These are phyloP conservation scores for Malus hybrid DNA, from an alignment of 331 rosid species.

Conservation along the genomic window DNA sequence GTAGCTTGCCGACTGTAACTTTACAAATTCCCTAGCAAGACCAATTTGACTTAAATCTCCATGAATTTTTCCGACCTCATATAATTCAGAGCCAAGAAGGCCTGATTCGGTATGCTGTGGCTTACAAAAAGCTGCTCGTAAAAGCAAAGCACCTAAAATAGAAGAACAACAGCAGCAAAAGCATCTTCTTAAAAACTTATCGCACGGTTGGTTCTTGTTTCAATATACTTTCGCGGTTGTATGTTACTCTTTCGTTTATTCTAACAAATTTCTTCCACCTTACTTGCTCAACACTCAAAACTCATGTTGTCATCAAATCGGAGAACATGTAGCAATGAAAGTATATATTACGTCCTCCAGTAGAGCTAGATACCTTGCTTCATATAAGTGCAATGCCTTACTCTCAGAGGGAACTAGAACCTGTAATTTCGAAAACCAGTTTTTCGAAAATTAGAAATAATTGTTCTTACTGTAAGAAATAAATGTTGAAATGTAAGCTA, in stretches of 20 bases:
- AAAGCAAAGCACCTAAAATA: not conserved
- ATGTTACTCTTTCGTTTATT: not conserved
- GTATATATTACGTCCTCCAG: constrained; percentile 28
- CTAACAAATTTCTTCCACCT: not conserved
- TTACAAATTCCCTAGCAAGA: not conserved
- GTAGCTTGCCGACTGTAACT: not conserved
- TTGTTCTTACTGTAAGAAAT: not conserved
- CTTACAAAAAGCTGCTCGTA: not conserved
- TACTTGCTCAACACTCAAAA: not conserved
- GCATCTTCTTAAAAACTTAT: too few species aligned
- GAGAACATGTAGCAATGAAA: not conserved
- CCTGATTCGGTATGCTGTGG: not conserved
- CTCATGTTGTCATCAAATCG: not conserved
- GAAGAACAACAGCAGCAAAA: not conserved
- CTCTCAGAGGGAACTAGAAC: constrained; percentile 44
- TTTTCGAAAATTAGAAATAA: not conserved
- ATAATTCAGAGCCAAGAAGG: not conserved
- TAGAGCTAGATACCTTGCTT: constrained; percentile 43
- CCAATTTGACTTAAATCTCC: not conserved
- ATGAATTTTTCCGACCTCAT: not conserved
- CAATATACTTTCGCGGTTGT: not conserved
- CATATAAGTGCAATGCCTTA: constrained; percentile 36
- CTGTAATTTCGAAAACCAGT: constrained; percentile 3
- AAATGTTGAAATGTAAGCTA: too few species aligned
- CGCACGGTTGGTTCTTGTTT: not conserved